These are phyloP conservation scores for Ganoderma lucidum DNA, from an alignment of 1,284 basidiomycete genomes.

Conservation along the genomic window DNA sequence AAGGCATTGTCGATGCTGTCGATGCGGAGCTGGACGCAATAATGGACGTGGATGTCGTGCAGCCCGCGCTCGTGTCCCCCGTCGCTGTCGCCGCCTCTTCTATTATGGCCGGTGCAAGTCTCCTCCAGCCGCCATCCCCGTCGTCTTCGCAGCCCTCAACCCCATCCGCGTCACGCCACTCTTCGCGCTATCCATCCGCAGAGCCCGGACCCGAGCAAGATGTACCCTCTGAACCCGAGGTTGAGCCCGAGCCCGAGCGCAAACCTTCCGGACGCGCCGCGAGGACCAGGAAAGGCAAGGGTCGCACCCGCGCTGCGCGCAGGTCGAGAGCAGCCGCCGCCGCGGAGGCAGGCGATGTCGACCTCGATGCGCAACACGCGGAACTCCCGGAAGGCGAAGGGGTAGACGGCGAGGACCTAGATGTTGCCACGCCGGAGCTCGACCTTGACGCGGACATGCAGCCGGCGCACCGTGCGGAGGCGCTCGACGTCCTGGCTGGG, in stretches of 20 bases:
- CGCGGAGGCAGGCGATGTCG: slow-evolving; percentile 46
- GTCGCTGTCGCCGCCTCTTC: slow-evolving; percentile 52
- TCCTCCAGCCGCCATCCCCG: slow-evolving; percentile 49
- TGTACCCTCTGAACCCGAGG: slow-evolving; percentile 37
- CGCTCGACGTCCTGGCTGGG: slow-evolving; percentile 76
- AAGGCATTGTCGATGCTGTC: slow-evolving; percentile 35
- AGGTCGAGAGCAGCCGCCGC: slow-evolving; percentile 41
- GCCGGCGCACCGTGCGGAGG: slow-evolving; percentile 70
- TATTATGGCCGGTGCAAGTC: slow-evolving; percentile 58
- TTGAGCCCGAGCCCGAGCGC: slow-evolving; percentile 37
- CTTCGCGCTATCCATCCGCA: slow-evolving; percentile 56
- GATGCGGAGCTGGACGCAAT: slow-evolving; percentile 37
- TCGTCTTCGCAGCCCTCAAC: slow-evolving; percentile 44
- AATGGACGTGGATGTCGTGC: slow-evolving; percentile 51
- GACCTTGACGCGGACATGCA: slow-evolving; percentile 43
- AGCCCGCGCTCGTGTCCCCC: slow-evolving; percentile 49
- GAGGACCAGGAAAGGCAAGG: slow-evolving; percentile 39
- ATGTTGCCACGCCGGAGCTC: slow-evolving; percentile 34
- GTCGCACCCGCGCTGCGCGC: slow-evolving; percentile 30
- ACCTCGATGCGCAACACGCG: slow-evolving; percentile 50
- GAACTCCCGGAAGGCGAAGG: slow-evolving; percentile 50
- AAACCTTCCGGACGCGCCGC: slow-evolving; percentile 40
- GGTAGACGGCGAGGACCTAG: slow-evolving; percentile 33
- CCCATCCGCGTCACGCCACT: slow-evolving; percentile 44
- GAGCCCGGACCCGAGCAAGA: slow-evolving; percentile 38